Evolutionary conservation across 805 yeast genomes (phyloP).

Genomic region (Candida ponderosae): DNA sequence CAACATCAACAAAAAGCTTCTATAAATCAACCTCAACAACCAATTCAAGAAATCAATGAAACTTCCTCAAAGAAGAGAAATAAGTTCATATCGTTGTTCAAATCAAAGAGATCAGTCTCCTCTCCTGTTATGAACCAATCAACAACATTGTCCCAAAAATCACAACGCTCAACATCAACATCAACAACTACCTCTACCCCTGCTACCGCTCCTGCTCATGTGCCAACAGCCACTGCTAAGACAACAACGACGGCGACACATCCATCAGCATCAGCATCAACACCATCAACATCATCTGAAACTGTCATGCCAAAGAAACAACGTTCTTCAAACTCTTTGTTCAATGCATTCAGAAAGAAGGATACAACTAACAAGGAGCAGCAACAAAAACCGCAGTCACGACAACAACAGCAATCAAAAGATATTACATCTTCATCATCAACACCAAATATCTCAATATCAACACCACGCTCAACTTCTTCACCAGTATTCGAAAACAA

Average conservation of each 20-base stretch:
- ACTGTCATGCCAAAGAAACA: constrained; percentile 10
- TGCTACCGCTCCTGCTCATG: background rate
- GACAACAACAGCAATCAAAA: constrained; percentile 3
- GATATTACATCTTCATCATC: constrained; percentile 1
- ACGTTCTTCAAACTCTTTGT: constrained; percentile 16
- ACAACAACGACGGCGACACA: background rate
- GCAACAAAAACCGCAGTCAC: background rate
- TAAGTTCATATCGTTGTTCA: constrained; percentile 17
- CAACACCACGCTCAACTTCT: background rate
- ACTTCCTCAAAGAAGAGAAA: constrained; percentile 7
- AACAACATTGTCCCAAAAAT: constrained; percentile 2
- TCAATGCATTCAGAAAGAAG: constrained; percentile 16
- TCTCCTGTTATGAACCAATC: constrained; percentile 3
- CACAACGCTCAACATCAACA: background rate
- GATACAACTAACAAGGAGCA: background rate
- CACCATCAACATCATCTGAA: background rate
- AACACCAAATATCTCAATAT: background rate
- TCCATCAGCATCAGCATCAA: too few species aligned
- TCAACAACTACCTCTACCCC: background rate
- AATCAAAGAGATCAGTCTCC: constrained; percentile 14
- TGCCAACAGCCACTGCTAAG: background rate
- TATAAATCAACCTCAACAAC: background rate
- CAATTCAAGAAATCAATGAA: background rate
- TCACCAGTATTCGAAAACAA: background rate
- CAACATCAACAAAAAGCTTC: background rate